A percentile compares a stretch with the other conserved stretches of the same genome.
Evolutionary conservation across 2,329 filamentous ascomycete species (phyloP).

Genomic region (Raffaelea albimanens): DNA sequence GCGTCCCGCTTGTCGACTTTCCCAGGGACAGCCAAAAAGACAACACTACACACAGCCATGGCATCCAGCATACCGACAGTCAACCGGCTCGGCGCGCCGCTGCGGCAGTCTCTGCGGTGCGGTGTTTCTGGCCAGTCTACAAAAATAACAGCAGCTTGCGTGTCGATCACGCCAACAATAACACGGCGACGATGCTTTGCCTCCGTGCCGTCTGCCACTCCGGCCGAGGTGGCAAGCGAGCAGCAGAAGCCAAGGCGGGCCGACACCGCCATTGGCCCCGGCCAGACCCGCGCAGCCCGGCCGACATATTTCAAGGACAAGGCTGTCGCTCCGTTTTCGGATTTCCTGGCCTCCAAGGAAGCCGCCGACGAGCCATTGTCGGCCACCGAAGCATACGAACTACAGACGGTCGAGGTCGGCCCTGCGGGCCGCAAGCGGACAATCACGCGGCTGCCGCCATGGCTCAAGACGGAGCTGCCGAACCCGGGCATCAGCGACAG

Average conservation of each 20-base stretch:
- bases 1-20: too few species aligned
- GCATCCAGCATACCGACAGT: slow-evolving; percentile 6
- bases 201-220: too few species aligned
- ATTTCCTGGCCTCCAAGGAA: slow-evolving; percentile 37
- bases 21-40: too few species aligned
- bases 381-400: slow-evolving; percentile 45
- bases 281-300: slow-evolving; percentile 15
- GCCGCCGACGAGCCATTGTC: slow-evolving; percentile 33
- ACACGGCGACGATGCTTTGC: background rate
- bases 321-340: slow-evolving; percentile 45
- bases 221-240: too few species aligned
- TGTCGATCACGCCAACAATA: too few species aligned
- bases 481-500: slow-evolving; percentile 60
- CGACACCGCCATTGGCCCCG: slow-evolving; percentile 6
- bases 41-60: slow-evolving; percentile 4
- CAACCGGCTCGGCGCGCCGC: slow-evolving; percentile 5
- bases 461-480: slow-evolving; percentile 91
- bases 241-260: too few species aligned
- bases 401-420: slow-evolving; percentile 55
- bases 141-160: background rate
- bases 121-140: background rate
- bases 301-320: slow-evolving; percentile 53
- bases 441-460: slow-evolving; percentile 71
- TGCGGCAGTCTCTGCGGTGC: slow-evolving; percentile 9
- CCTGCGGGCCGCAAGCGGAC: slow-evolving; percentile 53